phyloP scores from a whole-genome alignment of 1,139 yeast genomes.

The Suhomyces choctaworum region DNA sequence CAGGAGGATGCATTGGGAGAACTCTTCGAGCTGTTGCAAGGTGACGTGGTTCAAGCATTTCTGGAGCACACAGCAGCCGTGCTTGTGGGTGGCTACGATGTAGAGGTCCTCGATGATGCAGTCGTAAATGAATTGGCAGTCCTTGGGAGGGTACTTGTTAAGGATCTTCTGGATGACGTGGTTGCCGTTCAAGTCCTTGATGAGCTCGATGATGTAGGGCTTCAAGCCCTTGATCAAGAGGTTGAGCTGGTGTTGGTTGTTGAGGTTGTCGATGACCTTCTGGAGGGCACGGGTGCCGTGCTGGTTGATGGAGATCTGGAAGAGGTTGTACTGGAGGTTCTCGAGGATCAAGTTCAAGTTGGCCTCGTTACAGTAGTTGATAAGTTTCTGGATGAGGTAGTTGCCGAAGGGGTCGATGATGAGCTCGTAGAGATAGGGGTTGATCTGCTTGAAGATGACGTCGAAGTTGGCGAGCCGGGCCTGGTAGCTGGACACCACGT shows the following conservation, averaged over 20 bases:
- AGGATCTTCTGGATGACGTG: constrained; percentile 51
- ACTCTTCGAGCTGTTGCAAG: constrained; percentile 34
- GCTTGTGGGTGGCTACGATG: constrained; percentile 49
- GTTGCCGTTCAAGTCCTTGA: constrained; percentile 49
- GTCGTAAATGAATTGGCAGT: constrained; percentile 48
- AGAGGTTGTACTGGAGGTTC: constrained; percentile 40
- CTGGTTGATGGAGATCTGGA: constrained; percentile 45
- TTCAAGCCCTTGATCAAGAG: constrained; percentile 58
- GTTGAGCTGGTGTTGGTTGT: constrained; percentile 36
- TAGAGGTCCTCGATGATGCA: constrained; percentile 38
- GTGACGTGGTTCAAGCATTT: constrained; percentile 50
- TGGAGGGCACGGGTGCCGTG: constrained; percentile 53
- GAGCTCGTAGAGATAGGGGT: constrained; percentile 42
- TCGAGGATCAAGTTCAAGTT: constrained; percentile 43
- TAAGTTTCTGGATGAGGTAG: constrained; percentile 28
- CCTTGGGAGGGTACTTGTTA: constrained; percentile 38
- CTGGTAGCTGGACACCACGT: constrained; percentile 31
- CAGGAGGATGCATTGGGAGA: constrained; percentile 37
- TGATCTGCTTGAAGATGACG: constrained; percentile 41
- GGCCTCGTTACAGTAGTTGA: constrained; percentile 37
- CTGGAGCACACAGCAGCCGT: constrained; percentile 52
- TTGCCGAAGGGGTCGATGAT: constrained; percentile 43
- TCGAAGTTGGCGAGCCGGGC: constrained; percentile 40
- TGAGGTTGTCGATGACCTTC: constrained; percentile 43
- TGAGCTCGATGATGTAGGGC: constrained; percentile 44